A percentile compares a stretch with the other conserved stretches of the same genome.
phyloP scores from a whole-genome alignment of 78 protist genomes.

The Dictyostelium discoideum region DNA sequence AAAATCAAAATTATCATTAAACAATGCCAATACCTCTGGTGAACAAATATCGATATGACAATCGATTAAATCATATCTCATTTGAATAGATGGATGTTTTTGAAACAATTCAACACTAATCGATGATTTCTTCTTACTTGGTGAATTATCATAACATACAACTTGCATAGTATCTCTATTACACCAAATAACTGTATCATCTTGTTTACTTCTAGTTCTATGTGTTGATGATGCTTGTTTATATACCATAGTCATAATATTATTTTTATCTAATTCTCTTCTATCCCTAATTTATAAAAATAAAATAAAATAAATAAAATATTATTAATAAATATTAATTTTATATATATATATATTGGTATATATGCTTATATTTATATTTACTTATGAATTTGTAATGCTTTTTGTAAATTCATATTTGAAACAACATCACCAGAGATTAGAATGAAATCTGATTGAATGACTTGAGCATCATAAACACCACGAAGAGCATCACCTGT shows the following conservation, averaged over 20 bases:
- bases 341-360: too few relatives aligned
- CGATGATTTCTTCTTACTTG: background rate
- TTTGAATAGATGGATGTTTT: constrained; percentile 39
- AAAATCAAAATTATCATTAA: constrained; percentile 89
- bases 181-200: constrained; percentile 57
- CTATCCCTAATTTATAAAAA: constrained; percentile 25
- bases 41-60: constrained; percentile 89
- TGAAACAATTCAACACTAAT: constrained; percentile 34
- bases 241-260: constrained; percentile 87
- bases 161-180: constrained; percentile 38
- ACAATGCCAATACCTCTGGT: constrained; percentile 83
- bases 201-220: constrained; percentile 76
- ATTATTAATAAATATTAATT: background rate
- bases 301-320: background rate
- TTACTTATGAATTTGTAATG: constrained; percentile 83
- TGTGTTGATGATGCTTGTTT: constrained; percentile 61
- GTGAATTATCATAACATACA: constrained; percentile 56
- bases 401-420: constrained; percentile 82
- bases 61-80: constrained; percentile 87
- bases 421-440: constrained; percentile 88
- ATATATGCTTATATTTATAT: background rate
- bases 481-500: constrained; percentile 92
- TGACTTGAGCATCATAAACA: constrained; percentile 61
- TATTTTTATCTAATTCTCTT: constrained; percentile 81
- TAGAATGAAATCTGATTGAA: constrained; percentile 87